Evolutionary conservation across 1,284 basidiomycete genomes (phyloP).

Genomic region (Cryptococcus sp.): DNA sequence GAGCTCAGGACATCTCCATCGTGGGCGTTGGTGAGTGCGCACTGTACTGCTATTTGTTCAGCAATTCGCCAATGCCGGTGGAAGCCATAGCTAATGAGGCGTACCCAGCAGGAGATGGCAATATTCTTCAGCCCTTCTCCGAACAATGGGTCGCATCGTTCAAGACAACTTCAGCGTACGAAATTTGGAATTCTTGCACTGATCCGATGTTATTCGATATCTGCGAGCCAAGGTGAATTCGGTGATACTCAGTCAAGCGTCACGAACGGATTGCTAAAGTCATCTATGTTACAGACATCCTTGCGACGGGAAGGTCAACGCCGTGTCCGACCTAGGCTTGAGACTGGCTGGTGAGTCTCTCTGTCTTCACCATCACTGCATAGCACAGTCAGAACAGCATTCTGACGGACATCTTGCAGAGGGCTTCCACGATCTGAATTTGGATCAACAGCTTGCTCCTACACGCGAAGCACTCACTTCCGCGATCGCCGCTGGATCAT

Average conservation of each 20-base stretch:
- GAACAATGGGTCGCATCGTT: constrained; percentile 81
- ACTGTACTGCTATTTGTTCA: not conserved
- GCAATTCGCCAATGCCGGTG: not conserved
- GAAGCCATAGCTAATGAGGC: constrained; percentile 10
- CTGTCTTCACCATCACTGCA: too few species aligned
- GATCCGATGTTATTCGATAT: constrained; percentile 90
- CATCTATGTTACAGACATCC: constrained; percentile 62
- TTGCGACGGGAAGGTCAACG: constrained; percentile 81
- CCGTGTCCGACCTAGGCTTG: constrained; percentile 83
- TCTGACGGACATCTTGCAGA: constrained; percentile 54
- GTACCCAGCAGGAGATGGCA: constrained; percentile 27
- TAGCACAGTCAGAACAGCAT: too few species aligned
- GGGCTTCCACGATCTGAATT: constrained; percentile 83
- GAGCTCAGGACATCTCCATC: constrained; percentile 32
- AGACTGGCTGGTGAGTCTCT: constrained; percentile 59
- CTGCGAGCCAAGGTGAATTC: constrained; percentile 74
- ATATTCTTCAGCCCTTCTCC: constrained; percentile 71
- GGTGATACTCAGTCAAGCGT: not conserved
- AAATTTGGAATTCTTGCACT: constrained; percentile 82
- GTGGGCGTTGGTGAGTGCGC: constrained; percentile 21
- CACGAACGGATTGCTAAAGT: not conserved
- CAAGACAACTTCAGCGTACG: constrained; percentile 76
- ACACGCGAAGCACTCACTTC: constrained; percentile 80
- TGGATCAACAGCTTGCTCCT: constrained; percentile 85
- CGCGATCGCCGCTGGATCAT: constrained; percentile 71